Evolutionary conservation across 306 rosid genomes (phyloP).

Genomic region (Geum urbanum): DNA sequence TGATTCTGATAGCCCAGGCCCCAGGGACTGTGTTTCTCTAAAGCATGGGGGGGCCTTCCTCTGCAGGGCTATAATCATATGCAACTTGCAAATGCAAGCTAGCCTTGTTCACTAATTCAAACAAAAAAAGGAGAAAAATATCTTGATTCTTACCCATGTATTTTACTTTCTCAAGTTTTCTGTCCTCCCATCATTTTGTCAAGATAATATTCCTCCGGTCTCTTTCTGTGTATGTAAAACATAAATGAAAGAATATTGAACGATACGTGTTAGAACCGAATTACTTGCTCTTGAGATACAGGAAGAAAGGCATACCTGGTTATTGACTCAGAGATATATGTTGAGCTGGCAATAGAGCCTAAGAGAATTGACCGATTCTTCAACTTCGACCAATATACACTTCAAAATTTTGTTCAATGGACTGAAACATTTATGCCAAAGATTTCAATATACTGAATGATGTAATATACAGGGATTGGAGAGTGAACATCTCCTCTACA

Average conservation of each 20-base stretch:
- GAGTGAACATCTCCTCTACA: not conserved
- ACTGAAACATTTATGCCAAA: not conserved
- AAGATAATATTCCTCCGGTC: not conserved
- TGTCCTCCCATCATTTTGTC: not conserved
- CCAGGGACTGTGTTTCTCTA: not conserved
- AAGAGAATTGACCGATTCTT: not conserved
- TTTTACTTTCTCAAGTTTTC: not conserved
- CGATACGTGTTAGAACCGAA: not conserved
- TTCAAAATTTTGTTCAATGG: not conserved
- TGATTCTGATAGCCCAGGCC: not conserved
- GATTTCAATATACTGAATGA: conserved; percentile 8
- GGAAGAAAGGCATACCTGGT: conserved; percentile 14
- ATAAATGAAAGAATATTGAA: not conserved
- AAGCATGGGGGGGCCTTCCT: conserved; percentile 4
- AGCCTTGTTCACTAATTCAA: conserved; percentile 1
- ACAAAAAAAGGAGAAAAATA: not conserved
- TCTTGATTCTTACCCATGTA: not conserved
- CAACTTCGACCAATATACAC: not conserved
- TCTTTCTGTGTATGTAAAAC: not conserved
- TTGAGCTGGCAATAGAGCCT: not conserved
- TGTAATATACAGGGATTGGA: conserved; percentile 7
- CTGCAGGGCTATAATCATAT: not conserved
- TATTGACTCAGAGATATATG: not conserved
- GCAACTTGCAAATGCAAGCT: conserved; percentile 8
- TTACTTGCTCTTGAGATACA: not conserved